Percentiles rank a stretch among this genome's conserved stretches.
These are phyloP conservation scores for Cladosporium sp. DNA, from an alignment of 2,329 filamentous ascomycete genomes.

Conservation along the genomic window DNA sequence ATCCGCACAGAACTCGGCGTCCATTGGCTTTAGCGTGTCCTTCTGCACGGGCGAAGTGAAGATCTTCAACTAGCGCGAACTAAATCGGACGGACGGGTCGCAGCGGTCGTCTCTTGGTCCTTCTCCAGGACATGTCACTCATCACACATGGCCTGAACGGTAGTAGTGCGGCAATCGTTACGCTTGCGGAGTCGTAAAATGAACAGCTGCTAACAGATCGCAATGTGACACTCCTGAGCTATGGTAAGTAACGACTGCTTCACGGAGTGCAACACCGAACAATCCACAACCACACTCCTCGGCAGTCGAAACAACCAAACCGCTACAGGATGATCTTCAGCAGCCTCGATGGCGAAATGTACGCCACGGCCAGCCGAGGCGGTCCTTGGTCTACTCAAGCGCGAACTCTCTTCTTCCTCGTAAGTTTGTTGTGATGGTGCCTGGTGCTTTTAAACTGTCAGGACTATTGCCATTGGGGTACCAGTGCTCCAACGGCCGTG, in stretches of 20 bases:
- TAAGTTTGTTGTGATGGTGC: not conserved
- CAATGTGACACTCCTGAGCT: not conserved
- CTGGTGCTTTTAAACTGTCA: not conserved
- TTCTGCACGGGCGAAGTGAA: conserved; percentile 1
- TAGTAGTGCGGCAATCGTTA: not conserved
- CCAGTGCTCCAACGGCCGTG: not conserved
- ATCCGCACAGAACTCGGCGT: not conserved
- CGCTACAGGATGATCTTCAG: not conserved
- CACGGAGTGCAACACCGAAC: not conserved
- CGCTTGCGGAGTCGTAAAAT: not conserved
- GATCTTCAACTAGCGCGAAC: not conserved
- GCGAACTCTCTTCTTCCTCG: not conserved
- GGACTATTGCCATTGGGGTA: not conserved
- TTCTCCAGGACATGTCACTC: not conserved
- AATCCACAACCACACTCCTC: no score
- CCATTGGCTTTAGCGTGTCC: not conserved
- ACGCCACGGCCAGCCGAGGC: not conserved
- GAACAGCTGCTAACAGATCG: not conserved
- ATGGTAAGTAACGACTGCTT: not conserved
- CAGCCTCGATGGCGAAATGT: not conserved
- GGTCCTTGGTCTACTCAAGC: not conserved
- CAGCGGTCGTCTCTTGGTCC: not conserved
- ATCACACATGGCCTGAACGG: not conserved
- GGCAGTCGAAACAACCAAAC: not conserved
- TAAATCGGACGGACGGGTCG: not conserved